phyloP scores from a whole-genome alignment of 1,284 basidiomycete genomes.

The Sutorius eximius region DNA sequence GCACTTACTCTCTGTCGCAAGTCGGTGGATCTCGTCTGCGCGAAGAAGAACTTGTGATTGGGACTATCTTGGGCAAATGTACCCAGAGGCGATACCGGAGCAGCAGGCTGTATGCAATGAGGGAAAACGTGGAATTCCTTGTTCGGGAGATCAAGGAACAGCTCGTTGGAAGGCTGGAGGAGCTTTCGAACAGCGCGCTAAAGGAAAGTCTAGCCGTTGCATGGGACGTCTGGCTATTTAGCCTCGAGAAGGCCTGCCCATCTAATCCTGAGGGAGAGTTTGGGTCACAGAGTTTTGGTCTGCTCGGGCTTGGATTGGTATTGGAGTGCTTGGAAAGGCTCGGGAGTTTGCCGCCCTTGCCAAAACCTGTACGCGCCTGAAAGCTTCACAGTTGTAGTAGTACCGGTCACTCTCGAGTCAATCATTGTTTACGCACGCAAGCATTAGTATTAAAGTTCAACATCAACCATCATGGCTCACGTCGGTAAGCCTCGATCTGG shows the following conservation, averaged over 20 bases:
- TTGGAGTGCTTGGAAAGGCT: constrained; percentile 59
- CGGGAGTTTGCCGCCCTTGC: constrained; percentile 25
- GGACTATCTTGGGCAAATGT: constrained; percentile 69
- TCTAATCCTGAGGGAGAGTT: constrained; percentile 30
- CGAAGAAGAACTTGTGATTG: constrained; percentile 73
- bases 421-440: too few relatives aligned
- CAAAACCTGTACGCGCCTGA: constrained; percentile 6
- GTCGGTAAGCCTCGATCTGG: constrained; percentile 15
- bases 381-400: too few relatives aligned
- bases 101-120: constrained; percentile 64
- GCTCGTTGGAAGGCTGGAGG: constrained; percentile 39
- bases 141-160: constrained; percentile 52
- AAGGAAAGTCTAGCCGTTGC: constrained; percentile 48
- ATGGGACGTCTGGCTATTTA: constrained; percentile 66
- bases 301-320: constrained; percentile 60
- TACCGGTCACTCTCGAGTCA: too few relatives aligned
- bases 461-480: constrained; percentile 15
- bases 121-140: constrained; percentile 53
- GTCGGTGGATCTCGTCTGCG: constrained; percentile 53
- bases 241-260: constrained; percentile 36
- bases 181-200: constrained; percentile 32
- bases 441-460: too few relatives aligned
- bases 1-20: constrained; percentile 66
- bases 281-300: constrained; percentile 66
- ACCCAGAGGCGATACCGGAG: constrained; percentile 58